Conservation (phyloP, 1,139 yeast species). For the Candida mesenterica region DNA sequence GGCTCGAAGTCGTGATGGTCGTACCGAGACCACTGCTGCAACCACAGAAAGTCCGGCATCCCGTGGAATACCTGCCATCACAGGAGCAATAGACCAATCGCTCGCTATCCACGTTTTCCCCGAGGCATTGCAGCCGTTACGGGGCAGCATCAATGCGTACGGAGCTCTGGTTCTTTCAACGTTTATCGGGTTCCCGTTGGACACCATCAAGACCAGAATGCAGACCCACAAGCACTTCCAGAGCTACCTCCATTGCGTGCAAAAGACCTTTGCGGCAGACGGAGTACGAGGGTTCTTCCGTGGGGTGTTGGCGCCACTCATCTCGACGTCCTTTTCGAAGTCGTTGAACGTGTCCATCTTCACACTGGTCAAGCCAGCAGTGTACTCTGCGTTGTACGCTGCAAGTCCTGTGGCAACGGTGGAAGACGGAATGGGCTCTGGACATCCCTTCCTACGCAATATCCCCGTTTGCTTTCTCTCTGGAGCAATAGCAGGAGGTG, state of each 20-base stretch:
- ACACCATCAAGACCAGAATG: slow-evolving; percentile 80
- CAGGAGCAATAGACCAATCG: slow-evolving; percentile 38
- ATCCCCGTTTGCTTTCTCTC: slow-evolving; percentile 66
- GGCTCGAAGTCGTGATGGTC: too few species aligned
- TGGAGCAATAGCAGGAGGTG: slow-evolving; percentile 67
- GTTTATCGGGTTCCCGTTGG: slow-evolving; percentile 78
- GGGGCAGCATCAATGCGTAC: slow-evolving; percentile 60
- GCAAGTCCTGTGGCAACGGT: slow-evolving; percentile 4
- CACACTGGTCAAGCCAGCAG: slow-evolving; percentile 53
- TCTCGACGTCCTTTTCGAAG: slow-evolving; percentile 64
- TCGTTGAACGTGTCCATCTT: slow-evolving; percentile 68
- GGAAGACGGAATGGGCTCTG: slow-evolving; percentile 8
- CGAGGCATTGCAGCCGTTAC: slow-evolving; percentile 48
- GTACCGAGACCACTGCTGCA: too few species aligned
- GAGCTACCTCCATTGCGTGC: slow-evolving; percentile 58
- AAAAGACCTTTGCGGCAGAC: slow-evolving; percentile 55
- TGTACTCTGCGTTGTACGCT: slow-evolving; percentile 31
- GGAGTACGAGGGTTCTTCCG: slow-evolving; percentile 73
- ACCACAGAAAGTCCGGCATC: too few species aligned
- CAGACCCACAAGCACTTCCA: slow-evolving; percentile 68
- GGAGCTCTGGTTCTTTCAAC: slow-evolving; percentile 67
- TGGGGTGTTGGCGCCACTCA: slow-evolving; percentile 71
- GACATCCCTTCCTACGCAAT: slow-evolving; percentile 47
- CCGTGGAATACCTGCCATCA: slow-evolving; percentile 43
- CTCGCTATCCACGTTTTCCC: slow-evolving; percentile 52